These are phyloP conservation scores for Knoxia roxburghii DNA, from an alignment of 257 asterid species.

Conservation along the genomic window DNA sequence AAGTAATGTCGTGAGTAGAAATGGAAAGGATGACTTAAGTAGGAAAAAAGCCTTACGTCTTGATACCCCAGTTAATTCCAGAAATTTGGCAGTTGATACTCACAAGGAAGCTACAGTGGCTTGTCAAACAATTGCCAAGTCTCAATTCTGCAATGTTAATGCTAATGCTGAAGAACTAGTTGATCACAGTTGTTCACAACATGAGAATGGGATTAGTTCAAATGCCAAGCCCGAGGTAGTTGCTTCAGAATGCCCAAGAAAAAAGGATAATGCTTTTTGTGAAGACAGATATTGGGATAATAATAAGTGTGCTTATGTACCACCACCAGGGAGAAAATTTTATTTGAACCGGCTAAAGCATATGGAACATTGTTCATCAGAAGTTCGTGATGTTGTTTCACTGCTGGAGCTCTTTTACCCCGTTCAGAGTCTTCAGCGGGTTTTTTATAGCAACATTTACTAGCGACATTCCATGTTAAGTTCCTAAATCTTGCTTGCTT, in stretches of 20 bases:
- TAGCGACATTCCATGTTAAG: conserved; percentile 71
- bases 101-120: conserved; percentile 24
- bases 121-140: conserved; percentile 21
- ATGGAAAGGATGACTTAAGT: neutral
- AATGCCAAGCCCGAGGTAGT: conserved; percentile 18
- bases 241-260: conserved; percentile 14
- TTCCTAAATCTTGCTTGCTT: neutral
- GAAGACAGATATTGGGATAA: conserved; percentile 24
- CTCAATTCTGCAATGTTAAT: conserved; percentile 18
- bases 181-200: conserved; percentile 18
- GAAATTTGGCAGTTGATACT: conserved; percentile 17
- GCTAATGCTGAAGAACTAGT: conserved; percentile 19
- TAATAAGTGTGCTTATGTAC: conserved; percentile 26
- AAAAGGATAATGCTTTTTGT: conserved; percentile 24
- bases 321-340: conserved; percentile 72
- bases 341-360: conserved; percentile 56
- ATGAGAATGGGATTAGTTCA: conserved; percentile 19
- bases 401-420: conserved; percentile 79
- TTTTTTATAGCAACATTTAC: conserved; percentile 87
- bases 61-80: conserved; percentile 27
- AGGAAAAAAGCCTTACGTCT: conserved; percentile 41
- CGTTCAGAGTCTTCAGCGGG: conserved; percentile 46
- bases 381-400: conserved; percentile 45
- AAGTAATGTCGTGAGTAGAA: conserved; percentile 18
- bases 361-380: conserved; percentile 34